phyloP scores from a whole-genome alignment of 768 basidiomycete species.

The Psilocybe tampanensis region DNA sequence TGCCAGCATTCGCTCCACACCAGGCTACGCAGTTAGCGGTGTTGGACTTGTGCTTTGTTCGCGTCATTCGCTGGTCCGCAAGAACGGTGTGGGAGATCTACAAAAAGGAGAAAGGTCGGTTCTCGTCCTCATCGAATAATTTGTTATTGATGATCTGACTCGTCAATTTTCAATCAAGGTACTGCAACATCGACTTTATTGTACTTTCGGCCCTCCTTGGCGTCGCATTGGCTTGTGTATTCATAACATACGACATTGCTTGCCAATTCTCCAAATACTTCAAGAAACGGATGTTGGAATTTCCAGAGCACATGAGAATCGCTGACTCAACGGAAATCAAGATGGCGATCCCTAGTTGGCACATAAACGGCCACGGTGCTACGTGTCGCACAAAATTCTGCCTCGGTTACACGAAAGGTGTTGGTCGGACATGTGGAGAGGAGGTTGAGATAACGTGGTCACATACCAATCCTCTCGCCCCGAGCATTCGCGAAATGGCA shows the following conservation, averaged over 20 bases:
- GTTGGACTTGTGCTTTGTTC: slow-evolving; percentile 15
- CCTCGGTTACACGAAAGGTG: slow-evolving; percentile 28
- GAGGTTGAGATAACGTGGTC: slow-evolving; percentile 40
- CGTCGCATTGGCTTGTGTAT: neutral
- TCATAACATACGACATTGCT: slow-evolving; percentile 17
- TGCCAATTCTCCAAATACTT: slow-evolving; percentile 16
- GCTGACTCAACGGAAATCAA: neutral
- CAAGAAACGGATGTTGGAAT: neutral
- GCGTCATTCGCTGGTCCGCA: slow-evolving; percentile 16
- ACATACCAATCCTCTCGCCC: slow-evolving; percentile 27
- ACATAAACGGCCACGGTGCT: slow-evolving; percentile 33
- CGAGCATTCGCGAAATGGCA: slow-evolving; percentile 38
- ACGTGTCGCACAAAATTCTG: slow-evolving; percentile 31
- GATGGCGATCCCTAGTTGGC: slow-evolving; percentile 36
- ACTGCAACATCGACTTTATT: slow-evolving; percentile 18
- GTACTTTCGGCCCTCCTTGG: slow-evolving; percentile 5
- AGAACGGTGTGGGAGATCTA: slow-evolving; percentile 22
- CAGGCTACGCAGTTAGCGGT: slow-evolving; percentile 12
- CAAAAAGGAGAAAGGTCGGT: slow-evolving; percentile 23
- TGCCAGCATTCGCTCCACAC: slow-evolving; percentile 5
- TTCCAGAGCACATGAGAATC: slow-evolving; percentile 8
- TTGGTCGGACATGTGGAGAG: slow-evolving; percentile 32
- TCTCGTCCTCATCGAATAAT: neutral
- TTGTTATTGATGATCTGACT: too few relatives aligned
- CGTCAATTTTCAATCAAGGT: neutral